These are phyloP conservation scores for Ustilago shanxiensis DNA, from an alignment of 1,284 basidiomycete species.

Conservation along the genomic window DNA sequence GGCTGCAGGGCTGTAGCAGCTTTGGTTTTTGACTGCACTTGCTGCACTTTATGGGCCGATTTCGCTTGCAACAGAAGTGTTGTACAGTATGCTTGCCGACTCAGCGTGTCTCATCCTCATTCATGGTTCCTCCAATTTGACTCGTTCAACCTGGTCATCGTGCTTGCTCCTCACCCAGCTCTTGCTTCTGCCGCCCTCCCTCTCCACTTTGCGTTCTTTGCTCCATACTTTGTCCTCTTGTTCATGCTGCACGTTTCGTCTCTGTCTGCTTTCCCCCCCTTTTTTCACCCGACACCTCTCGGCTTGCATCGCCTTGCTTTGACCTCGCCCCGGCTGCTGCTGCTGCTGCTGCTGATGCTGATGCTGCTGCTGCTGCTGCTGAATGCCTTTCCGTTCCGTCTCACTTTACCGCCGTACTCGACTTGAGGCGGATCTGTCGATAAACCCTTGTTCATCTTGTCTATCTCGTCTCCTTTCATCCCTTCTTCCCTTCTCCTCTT, in stretches of 20 bases:
- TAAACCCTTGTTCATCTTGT: slow-evolving; percentile 2
- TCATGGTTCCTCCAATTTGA: slow-evolving; percentile 7
- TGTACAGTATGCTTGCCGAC: slow-evolving; percentile 20
- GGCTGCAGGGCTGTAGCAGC: neutral
- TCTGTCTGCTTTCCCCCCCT: neutral
- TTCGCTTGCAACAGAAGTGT: slow-evolving; percentile 12
- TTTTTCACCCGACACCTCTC: slow-evolving; percentile 5
- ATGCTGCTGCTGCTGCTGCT: neutral
- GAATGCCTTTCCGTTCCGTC: slow-evolving; percentile 5
- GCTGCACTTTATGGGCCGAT: slow-evolving; percentile 14
- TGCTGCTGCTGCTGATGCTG: neutral
- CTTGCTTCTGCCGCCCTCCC: neutral
- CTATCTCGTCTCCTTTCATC: neutral
- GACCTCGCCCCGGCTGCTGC: neutral
- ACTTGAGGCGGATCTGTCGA: slow-evolving; percentile 1
- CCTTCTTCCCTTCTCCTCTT: neutral
- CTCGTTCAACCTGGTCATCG: slow-evolving; percentile 4
- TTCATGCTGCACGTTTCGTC: slow-evolving; percentile 4
- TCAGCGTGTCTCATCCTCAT: slow-evolving; percentile 23
- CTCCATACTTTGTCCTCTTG: neutral
- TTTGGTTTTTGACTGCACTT: neutral
- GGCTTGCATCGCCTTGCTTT: neutral
- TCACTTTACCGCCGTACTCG: slow-evolving; percentile 3
- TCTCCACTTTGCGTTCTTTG: neutral
- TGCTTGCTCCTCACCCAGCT: neutral